phyloP scores from a whole-genome alignment of 2,329 filamentous ascomycete species.

The Tothia fuscella region DNA sequence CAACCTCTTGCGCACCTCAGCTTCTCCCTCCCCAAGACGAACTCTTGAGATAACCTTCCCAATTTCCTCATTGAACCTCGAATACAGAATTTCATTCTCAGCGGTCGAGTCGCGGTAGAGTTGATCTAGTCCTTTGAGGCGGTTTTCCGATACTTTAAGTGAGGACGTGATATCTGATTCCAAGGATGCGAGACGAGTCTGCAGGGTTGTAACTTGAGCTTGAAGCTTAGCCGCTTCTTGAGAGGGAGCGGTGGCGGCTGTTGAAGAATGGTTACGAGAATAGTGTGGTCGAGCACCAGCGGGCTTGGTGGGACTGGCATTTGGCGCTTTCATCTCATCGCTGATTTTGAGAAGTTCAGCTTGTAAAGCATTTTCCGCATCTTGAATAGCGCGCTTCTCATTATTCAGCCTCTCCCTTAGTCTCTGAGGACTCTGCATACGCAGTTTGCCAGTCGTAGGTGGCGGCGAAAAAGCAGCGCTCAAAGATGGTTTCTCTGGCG shows the following conservation, averaged over 20 bases:
- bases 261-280: slow-evolving; percentile 9
- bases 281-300: neutral
- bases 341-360: slow-evolving; percentile 70
- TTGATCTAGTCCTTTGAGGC: slow-evolving; percentile 73
- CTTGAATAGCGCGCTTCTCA: slow-evolving; percentile 63
- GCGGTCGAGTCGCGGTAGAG: slow-evolving; percentile 77
- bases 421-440: slow-evolving; percentile 52
- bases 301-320: neutral
- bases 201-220: slow-evolving; percentile 42
- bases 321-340: slow-evolving; percentile 56
- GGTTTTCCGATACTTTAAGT: slow-evolving; percentile 62
- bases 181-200: slow-evolving; percentile 49
- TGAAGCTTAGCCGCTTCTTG: slow-evolving; percentile 15
- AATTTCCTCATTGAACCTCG: slow-evolving; percentile 84
- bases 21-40: slow-evolving; percentile 62
- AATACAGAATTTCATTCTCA: slow-evolving; percentile 87
- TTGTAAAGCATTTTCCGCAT: slow-evolving; percentile 57
- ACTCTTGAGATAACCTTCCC: slow-evolving; percentile 69
- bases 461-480: slow-evolving; percentile 5
- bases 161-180: slow-evolving; percentile 60
- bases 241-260: slow-evolving; percentile 14
- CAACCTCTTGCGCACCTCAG: slow-evolving; percentile 60
- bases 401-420: slow-evolving; percentile 71
- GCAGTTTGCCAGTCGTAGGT: slow-evolving; percentile 49
- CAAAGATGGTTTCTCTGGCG: slow-evolving; percentile 34